A percentile compares a stretch with the other conserved stretches of the same genome.
Conservation (phyloP, 257 asterid species). For the Schizonepeta tenuifolia region DNA sequence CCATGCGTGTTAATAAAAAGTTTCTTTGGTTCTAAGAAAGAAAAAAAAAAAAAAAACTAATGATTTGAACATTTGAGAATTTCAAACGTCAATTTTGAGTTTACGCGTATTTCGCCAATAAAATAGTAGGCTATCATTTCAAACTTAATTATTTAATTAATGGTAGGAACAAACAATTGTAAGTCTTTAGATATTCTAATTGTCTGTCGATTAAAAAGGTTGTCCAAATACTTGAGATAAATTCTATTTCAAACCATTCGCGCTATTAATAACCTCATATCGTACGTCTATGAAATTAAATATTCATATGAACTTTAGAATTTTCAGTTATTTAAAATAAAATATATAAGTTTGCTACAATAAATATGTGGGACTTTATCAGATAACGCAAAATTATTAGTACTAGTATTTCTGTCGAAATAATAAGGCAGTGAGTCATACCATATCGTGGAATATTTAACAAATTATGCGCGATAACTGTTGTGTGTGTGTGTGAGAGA, state of each 20-base stretch:
- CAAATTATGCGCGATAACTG: not conserved
- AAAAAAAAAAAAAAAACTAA: too few species aligned
- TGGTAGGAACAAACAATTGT: not conserved
- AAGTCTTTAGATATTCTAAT: conserved; percentile 7
- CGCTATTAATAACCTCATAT: not conserved
- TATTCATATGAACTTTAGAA: not conserved
- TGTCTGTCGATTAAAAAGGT: conserved; percentile 19
- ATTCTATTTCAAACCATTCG: not conserved
- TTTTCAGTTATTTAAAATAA: too few species aligned
- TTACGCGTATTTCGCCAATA: not conserved
- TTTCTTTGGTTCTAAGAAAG: too few species aligned
- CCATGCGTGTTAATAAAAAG: too few species aligned
- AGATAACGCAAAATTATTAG: not conserved
- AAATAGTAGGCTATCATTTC: too few species aligned
- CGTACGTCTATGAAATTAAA: not conserved
- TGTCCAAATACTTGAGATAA: not conserved
- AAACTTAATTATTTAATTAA: too few species aligned
- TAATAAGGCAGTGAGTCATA: not conserved
- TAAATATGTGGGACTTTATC: not conserved
- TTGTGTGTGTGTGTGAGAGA: not conserved
- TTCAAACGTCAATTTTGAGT: not conserved
- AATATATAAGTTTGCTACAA: not conserved
- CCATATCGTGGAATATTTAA: conserved; percentile 10
- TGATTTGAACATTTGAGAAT: not conserved
- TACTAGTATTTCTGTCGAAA: not conserved